Evolutionary conservation across 768 basidiomycete genomes (phyloP).

Genomic region (Amanita inopinata): DNA sequence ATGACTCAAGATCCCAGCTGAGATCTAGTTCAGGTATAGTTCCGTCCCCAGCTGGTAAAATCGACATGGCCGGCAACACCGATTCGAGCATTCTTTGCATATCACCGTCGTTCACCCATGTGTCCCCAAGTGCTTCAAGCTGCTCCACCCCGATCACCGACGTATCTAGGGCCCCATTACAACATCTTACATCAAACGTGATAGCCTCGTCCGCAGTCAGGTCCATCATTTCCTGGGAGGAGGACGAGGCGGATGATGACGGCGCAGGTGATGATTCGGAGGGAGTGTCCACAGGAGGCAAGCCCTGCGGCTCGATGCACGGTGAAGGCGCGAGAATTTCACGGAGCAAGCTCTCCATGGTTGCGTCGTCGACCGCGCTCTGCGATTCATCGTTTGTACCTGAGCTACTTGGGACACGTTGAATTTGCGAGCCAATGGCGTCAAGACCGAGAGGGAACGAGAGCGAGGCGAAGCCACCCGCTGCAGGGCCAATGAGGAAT

Average conservation of each 20-base stretch:
- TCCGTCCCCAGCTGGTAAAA: not conserved
- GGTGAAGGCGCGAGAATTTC: conserved; percentile 57
- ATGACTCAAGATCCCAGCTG: conserved; percentile 8
- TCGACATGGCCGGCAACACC: conserved; percentile 14
- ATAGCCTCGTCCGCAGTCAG: not conserved
- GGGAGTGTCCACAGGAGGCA: conserved; percentile 16
- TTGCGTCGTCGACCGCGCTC: conserved; percentile 39
- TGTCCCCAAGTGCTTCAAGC: conserved; percentile 19
- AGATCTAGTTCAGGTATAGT: conserved; percentile 3
- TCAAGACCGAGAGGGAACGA: conserved; percentile 13
- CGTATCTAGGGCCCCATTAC: conserved; percentile 14
- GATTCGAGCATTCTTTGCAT: conserved; percentile 51
- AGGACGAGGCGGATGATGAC: conserved; percentile 10
- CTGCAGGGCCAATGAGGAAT: conserved; percentile 78
- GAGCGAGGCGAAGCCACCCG: conserved; percentile 60
- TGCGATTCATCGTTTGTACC: conserved; percentile 8
- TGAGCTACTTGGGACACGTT: conserved; percentile 16
- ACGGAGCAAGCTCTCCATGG: conserved; percentile 60
- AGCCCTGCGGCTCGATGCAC: conserved; percentile 18
- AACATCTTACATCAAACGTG: conserved; percentile 12
- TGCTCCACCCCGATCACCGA: conserved; percentile 12
- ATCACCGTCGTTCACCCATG: conserved; percentile 39
- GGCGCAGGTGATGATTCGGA: conserved; percentile 13
- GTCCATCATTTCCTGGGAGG: conserved; percentile 3
- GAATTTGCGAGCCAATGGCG: conserved; percentile 15